phyloP scores from a whole-genome alignment of 768 basidiomycete species.

The Russula olivacea region DNA sequence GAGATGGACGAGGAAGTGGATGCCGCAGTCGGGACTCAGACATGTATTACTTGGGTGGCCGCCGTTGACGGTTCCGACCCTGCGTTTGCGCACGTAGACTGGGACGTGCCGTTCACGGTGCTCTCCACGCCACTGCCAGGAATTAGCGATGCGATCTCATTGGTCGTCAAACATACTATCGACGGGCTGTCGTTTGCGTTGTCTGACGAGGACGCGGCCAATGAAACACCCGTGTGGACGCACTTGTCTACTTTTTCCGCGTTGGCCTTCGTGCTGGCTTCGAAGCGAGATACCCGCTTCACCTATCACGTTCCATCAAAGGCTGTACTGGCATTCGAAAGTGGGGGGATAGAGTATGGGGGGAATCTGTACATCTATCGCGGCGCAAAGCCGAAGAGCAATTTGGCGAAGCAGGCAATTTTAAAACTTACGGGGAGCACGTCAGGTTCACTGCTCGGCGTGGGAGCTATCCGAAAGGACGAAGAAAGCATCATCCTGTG shows the following conservation, averaged over 20 bases:
- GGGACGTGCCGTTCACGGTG: conserved; percentile 41
- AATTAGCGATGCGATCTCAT: conserved; percentile 32
- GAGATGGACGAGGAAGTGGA: conserved; percentile 93
- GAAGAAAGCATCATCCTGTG: conserved; percentile 49
- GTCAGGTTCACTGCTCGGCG: conserved; percentile 73
- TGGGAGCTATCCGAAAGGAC: conserved; percentile 43
- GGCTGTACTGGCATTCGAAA: conserved; percentile 79
- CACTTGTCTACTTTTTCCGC: conserved; percentile 85
- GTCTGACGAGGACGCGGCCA: conserved; percentile 22
- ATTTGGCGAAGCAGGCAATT: conserved; percentile 75
- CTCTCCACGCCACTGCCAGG: conserved; percentile 75
- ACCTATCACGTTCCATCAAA: conserved; percentile 60
- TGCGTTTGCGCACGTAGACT: conserved; percentile 36
- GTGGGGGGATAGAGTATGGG: conserved; percentile 56
- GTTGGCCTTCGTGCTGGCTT: conserved; percentile 88
- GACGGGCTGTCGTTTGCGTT: conserved; percentile 30
- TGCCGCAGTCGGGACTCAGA: conserved; percentile 58
- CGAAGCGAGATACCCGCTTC: conserved; percentile 85
- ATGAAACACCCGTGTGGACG: conserved; percentile 46
- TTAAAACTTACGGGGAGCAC: conserved; percentile 65
- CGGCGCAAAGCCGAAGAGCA: conserved; percentile 42
- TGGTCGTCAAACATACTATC: conserved; percentile 61
- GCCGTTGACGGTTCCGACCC: conserved; percentile 42
- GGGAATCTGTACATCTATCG: conserved; percentile 88
- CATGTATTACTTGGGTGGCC: conserved; percentile 61